A percentile compares a stretch with the other conserved stretches of the same genome.
phyloP scores from a whole-genome alignment of 2,329 filamentous ascomycete genomes.

The Colletotrichum sidae region DNA sequence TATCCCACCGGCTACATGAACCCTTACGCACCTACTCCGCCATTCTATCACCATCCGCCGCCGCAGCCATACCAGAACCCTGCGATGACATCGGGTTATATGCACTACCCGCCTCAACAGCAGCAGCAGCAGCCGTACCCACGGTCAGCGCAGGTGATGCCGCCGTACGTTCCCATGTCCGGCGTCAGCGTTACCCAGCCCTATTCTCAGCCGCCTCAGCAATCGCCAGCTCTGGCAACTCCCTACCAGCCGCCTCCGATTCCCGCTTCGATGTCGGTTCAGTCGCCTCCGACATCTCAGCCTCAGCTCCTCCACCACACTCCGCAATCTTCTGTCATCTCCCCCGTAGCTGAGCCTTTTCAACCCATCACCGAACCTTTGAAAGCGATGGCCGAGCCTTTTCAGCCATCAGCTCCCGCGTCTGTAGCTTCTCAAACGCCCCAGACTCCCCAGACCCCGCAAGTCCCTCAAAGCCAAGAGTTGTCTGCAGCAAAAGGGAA shows the following conservation, averaged over 20 bases:
- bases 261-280: constrained; percentile 56
- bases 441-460: constrained; percentile 8
- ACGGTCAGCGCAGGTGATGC: constrained; percentile 64
- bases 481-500: constrained; percentile 28
- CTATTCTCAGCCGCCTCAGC: constrained; percentile 62
- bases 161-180: constrained; percentile 66
- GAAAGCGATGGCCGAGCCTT: constrained; percentile 26
- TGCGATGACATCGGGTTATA: constrained; percentile 59
- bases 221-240: constrained; percentile 66
- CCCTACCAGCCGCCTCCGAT: constrained; percentile 66
- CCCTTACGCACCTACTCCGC: constrained; percentile 56
- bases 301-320: constrained; percentile 30
- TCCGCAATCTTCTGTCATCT: constrained; percentile 34
- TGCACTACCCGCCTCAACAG: constrained; percentile 56
- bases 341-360: constrained; percentile 17
- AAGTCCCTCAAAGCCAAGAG: constrained; percentile 21
- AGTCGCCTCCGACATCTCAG: constrained; percentile 61
- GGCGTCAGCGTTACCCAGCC: constrained; percentile 57
- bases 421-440: background rate
- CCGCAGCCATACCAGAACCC: constrained; percentile 69
- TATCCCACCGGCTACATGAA: constrained; percentile 61
- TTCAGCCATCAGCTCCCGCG: constrained; percentile 20
- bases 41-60: constrained; percentile 66
- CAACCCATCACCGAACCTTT: constrained; percentile 18
- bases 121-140: constrained; percentile 53